These are phyloP conservation scores for Salix dunnii DNA, from an alignment of 345 rosid species.

Conservation along the genomic window DNA sequence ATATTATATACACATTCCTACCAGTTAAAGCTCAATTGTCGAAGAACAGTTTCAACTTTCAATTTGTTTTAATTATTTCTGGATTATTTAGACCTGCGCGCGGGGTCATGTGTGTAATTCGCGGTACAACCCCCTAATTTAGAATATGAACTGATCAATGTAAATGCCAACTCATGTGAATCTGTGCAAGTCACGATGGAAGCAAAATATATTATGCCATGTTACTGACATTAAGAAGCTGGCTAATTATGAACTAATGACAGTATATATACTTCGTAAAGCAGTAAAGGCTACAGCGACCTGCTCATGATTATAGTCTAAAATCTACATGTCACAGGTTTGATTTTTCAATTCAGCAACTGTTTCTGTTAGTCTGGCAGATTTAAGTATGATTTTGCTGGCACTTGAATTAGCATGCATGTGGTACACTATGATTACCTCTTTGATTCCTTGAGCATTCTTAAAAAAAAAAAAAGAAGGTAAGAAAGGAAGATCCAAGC, in stretches of 20 bases:
- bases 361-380: background rate
- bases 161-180: background rate
- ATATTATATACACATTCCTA: background rate
- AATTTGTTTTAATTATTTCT: background rate
- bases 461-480: too few relatives aligned
- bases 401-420: too few relatives aligned
- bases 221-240: constrained; percentile 1
- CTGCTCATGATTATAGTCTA: background rate
- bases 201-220: background rate
- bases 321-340: background rate
- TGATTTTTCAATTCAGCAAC: background rate
- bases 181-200: background rate
- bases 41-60: background rate
- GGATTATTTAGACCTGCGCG: background rate
- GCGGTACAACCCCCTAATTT: background rate
- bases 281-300: background rate
- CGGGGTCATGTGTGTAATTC: background rate
- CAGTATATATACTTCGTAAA: background rate
- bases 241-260: background rate
- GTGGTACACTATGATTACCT: background rate
- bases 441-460: background rate
- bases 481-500: too few relatives aligned
- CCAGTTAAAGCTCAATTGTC: too few relatives aligned
- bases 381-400: too few relatives aligned
- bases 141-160: background rate